Percentiles rank a stretch among this genome's conserved stretches.
These are phyloP conservation scores for Theileria orientalis DNA, from an alignment of 169 alveolate species.

Conservation along the genomic window DNA sequence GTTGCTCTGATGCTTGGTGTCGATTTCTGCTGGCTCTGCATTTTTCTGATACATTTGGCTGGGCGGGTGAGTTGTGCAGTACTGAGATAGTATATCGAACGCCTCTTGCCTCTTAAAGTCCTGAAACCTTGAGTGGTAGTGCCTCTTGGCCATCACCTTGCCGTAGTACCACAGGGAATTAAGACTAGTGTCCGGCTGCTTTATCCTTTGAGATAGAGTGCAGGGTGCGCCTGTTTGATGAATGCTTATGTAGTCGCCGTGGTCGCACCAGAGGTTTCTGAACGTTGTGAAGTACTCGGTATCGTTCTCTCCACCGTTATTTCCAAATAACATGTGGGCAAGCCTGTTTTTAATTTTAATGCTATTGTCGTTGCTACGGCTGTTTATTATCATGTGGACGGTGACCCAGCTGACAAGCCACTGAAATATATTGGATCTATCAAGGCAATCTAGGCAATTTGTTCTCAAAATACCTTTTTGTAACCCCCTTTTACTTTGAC, in stretches of 20 bases:
- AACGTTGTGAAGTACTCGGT: slow-evolving; percentile 35
- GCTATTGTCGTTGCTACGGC: neutral
- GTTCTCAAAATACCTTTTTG: slow-evolving; percentile 94
- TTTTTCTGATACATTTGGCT: too few species aligned
- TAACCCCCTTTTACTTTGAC: neutral
- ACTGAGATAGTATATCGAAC: slow-evolving; percentile 21
- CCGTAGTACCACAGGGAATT: slow-evolving; percentile 32
- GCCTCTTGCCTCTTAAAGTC: slow-evolving; percentile 42
- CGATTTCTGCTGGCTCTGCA: too few species aligned
- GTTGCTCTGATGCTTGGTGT: too few species aligned
- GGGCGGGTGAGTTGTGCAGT: too few species aligned
- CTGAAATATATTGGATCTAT: slow-evolving; percentile 95
- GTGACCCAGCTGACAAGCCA: slow-evolving; percentile 84
- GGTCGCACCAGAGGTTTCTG: slow-evolving; percentile 86
- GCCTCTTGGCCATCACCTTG: slow-evolving; percentile 38
- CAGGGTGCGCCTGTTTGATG: slow-evolving; percentile 92
- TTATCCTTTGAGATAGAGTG: slow-evolving; percentile 87
- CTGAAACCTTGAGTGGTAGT: slow-evolving; percentile 17
- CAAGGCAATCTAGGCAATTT: slow-evolving; percentile 96
- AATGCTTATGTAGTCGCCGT: slow-evolving; percentile 89
- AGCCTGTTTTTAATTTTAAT: slow-evolving; percentile 2
- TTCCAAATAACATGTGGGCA: neutral
- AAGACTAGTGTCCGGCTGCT: slow-evolving; percentile 27
- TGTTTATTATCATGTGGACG: neutral
- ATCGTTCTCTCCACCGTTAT: too few species aligned